Evolutionary conservation across 177 flowering plant species (phyloP).

Genomic region (Vitis hybrid): DNA sequence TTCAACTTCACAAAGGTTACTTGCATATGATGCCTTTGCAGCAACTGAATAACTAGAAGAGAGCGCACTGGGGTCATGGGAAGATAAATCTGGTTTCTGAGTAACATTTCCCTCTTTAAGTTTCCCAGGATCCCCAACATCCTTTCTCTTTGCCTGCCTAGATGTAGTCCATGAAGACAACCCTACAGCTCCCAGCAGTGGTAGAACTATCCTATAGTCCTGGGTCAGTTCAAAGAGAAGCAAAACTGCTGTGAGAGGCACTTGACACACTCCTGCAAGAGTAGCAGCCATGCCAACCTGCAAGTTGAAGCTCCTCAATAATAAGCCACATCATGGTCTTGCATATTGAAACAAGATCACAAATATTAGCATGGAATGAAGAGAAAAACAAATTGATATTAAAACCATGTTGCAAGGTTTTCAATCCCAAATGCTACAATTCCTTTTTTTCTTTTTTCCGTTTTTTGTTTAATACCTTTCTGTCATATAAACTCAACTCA

Average conservation of each 20-base stretch:
- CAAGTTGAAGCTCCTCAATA: slow-evolving; percentile 8
- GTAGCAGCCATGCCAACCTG: slow-evolving; percentile 99
- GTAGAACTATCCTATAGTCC: slow-evolving; percentile 89
- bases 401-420: neutral
- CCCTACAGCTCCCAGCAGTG: slow-evolving; percentile 91
- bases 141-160: slow-evolving; percentile 45
- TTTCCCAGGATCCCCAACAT: slow-evolving; percentile 18
- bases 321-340: slow-evolving; percentile 5
- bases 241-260: slow-evolving; percentile 87
- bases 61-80: slow-evolving; percentile 12
- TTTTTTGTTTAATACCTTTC: neutral
- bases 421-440: neutral
- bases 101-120: slow-evolving; percentile 17
- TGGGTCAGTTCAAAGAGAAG: slow-evolving; percentile 91
- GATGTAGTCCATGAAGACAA: slow-evolving; percentile 87
- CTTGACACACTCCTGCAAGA: slow-evolving; percentile 95
- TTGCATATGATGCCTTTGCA: slow-evolving; percentile 21
- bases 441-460: too few relatives aligned
- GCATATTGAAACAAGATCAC: neutral
- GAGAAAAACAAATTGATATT: neutral
- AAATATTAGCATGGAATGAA: neutral
- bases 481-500: neutral
- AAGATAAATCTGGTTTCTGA: slow-evolving; percentile 21
- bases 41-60: slow-evolving; percentile 20
- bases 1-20: slow-evolving; percentile 69